Conservation (phyloP, 2,329 filamentous ascomycete genomes). For the Huntiella omanensis region DNA sequence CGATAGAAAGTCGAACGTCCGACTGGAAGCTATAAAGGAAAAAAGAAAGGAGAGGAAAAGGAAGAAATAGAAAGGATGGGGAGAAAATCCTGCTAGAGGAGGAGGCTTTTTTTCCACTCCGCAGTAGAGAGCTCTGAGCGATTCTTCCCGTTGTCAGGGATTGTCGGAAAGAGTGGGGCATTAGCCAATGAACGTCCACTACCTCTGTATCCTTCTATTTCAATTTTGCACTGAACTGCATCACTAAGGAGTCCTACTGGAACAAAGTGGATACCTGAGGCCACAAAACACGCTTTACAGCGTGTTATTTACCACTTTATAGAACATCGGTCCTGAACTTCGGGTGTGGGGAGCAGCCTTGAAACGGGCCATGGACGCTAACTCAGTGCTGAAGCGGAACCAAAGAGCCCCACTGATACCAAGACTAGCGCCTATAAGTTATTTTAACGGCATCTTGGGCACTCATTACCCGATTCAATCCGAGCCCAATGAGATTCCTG, state of each 20-base stretch:
- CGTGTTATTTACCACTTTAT: no score
- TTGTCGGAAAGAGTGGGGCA: constrained; percentile 9
- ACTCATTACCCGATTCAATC: no score
- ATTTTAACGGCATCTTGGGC: no score
- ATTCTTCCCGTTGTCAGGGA: constrained; percentile 11
- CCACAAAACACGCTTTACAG: neutral
- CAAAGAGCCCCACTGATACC: no score
- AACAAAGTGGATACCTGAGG: constrained; percentile 1
- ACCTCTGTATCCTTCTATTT: neutral
- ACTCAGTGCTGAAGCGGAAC: no score
- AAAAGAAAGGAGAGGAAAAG: constrained; percentile 6
- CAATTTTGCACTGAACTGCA: neutral
- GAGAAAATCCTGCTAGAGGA: constrained; percentile 6
- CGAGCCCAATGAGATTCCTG: no score
- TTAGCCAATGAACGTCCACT: constrained; percentile 8
- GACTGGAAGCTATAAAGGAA: constrained; percentile 8
- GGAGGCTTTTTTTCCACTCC: neutral
- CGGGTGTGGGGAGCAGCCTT: no score
- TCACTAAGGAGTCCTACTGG: neutral
- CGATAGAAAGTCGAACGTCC: constrained; percentile 10
- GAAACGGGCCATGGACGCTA: no score
- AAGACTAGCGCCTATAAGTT: no score
- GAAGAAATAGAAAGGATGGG: constrained; percentile 4
- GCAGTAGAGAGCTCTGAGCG: constrained; percentile 8
- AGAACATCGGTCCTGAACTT: no score